Conservation (phyloP, 495 filamentous ascomycete genomes). For the Delitschia confertaspora region DNA sequence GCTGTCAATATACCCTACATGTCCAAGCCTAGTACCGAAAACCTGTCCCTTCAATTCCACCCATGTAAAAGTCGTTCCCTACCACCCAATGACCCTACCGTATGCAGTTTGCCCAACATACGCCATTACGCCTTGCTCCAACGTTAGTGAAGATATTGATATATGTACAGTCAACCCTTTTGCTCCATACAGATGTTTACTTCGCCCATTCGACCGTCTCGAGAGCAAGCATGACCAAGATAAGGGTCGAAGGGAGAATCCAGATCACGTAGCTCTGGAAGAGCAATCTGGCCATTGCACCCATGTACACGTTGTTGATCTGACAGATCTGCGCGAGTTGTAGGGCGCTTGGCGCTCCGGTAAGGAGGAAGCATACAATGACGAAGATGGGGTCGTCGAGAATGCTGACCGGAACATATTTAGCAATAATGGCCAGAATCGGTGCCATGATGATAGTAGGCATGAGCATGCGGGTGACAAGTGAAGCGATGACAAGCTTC, state of each 20-base stretch:
- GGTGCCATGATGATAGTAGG: constrained; percentile 91
- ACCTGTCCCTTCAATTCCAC: too few species aligned
- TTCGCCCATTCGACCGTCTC: constrained; percentile 87
- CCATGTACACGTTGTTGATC: constrained; percentile 91
- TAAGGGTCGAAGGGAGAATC: constrained; percentile 88
- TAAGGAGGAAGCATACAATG: constrained; percentile 92
- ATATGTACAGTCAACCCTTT: constrained; percentile 15
- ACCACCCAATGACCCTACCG: too few species aligned
- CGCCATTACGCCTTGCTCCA: too few species aligned
- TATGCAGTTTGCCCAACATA: too few species aligned
- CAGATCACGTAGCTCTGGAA: constrained; percentile 98
- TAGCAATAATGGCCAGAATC: constrained; percentile 80
- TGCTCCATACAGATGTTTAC: neutral
- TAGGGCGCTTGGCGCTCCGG: constrained; percentile 85
- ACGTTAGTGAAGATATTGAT: constrained; percentile 17
- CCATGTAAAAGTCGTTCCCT: too few species aligned
- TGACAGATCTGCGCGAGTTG: constrained; percentile 98
- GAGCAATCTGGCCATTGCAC: constrained; percentile 81
- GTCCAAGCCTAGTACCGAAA: too few species aligned
- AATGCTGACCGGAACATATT: constrained; percentile 87
- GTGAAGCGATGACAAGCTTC: constrained; percentile 72
- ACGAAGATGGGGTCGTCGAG: constrained; percentile 96
- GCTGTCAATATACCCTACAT: too few species aligned
- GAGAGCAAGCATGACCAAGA: constrained; percentile 83
- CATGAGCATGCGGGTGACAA: constrained; percentile 84